These are phyloP conservation scores for Xanthoconium stramineum DNA, from an alignment of 768 basidiomycete species.

Conservation along the genomic window DNA sequence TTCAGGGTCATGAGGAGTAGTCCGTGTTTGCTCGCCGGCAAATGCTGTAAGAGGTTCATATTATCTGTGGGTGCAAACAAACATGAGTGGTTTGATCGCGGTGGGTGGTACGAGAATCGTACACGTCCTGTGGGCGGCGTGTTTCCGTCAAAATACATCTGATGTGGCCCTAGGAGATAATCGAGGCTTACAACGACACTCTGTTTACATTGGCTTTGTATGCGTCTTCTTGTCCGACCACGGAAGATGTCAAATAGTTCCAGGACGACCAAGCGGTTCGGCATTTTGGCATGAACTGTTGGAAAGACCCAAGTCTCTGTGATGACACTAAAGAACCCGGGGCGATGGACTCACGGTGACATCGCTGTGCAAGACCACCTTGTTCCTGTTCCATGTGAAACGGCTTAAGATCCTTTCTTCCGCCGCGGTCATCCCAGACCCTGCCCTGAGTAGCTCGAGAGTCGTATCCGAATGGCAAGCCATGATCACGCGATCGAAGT, in stretches of 20 bases:
- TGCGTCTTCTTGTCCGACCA: slow-evolving; percentile 33
- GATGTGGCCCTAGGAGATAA: not conserved
- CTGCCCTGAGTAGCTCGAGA: slow-evolving; percentile 37
- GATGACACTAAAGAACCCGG: not conserved
- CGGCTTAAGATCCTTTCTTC: slow-evolving; percentile 55
- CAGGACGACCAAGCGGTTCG: slow-evolving; percentile 70
- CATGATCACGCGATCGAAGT: slow-evolving; percentile 70
- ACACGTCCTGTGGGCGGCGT: slow-evolving; percentile 40
- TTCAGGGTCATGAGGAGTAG: slow-evolving; percentile 72
- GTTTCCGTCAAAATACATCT: not conserved
- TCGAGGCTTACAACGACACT: slow-evolving; percentile 53
- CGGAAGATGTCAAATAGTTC: slow-evolving; percentile 68
- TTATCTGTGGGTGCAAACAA: slow-evolving; percentile 41
- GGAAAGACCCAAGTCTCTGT: not conserved
- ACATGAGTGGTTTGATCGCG: not conserved
- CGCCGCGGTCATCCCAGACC: slow-evolving; percentile 45
- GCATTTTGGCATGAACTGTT: slow-evolving; percentile 64
- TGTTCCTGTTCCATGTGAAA: slow-evolving; percentile 68
- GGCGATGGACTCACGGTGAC: slow-evolving; percentile 40
- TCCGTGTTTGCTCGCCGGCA: slow-evolving; percentile 52
- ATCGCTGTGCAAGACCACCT: slow-evolving; percentile 66
- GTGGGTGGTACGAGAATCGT: slow-evolving; percentile 7
- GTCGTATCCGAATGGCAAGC: slow-evolving; percentile 72
- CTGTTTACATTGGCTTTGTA: slow-evolving; percentile 50
- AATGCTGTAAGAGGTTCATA: slow-evolving; percentile 75